phyloP scores from a whole-genome alignment of 2,329 filamentous ascomycete species.

The Talaromyces sp. region DNA sequence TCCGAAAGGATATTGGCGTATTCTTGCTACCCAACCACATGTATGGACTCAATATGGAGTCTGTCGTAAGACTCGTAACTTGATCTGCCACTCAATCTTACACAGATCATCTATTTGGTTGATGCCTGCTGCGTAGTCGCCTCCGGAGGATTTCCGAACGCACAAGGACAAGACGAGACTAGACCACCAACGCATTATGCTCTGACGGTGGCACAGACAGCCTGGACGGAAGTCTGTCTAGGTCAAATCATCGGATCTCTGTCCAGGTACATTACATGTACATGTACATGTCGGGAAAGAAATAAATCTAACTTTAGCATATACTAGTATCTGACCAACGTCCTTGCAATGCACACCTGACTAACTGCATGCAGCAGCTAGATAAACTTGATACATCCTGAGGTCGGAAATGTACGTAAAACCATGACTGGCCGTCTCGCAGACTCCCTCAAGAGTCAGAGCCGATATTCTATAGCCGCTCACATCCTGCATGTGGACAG shows the following conservation, averaged over 20 bases:
- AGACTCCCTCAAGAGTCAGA: background rate
- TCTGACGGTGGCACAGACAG: slow-evolving; percentile 2
- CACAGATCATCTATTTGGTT: background rate
- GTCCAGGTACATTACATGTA: background rate
- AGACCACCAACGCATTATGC: background rate
- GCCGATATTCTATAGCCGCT: background rate
- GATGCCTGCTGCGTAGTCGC: background rate
- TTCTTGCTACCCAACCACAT: slow-evolving; percentile 2
- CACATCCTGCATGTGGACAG: slow-evolving; percentile 1
- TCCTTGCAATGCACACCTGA: background rate
- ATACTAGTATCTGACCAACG: background rate
- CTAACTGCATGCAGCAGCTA: slow-evolving; percentile 1
- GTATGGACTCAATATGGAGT: background rate
- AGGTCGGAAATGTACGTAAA: background rate
- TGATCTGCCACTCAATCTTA: background rate
- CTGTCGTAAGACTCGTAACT: background rate
- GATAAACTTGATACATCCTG: background rate
- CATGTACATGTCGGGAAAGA: background rate
- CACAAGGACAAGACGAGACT: background rate
- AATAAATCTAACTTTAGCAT: background rate
- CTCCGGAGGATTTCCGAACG: background rate
- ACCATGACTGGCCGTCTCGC: background rate
- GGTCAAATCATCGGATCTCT: background rate
- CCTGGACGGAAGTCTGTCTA: background rate
- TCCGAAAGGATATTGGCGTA: background rate